Conservation (phyloP, 257 asterid genomes). For the Pogostemon cablin region DNA sequence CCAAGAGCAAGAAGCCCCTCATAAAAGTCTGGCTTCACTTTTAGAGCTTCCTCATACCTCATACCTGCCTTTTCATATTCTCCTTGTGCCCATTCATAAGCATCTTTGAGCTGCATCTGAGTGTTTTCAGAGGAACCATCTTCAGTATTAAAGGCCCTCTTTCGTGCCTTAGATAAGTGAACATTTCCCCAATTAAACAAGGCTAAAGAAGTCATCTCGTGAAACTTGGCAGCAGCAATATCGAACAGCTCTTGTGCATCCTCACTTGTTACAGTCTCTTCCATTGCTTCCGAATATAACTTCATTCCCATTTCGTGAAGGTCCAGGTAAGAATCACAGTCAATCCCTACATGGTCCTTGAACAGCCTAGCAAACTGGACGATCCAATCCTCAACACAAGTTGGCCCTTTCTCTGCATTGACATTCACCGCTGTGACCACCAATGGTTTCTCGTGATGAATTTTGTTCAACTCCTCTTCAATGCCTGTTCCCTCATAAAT, state of each 20-base stretch:
- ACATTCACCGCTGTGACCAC: conserved; percentile 41
- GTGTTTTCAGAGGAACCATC: conserved; percentile 57
- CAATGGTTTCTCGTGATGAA: conserved; percentile 42
- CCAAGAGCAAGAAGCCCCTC: conserved; percentile 97
- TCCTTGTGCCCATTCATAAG: conserved; percentile 72
- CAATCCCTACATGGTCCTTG: conserved; percentile 88
- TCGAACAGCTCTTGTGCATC: conserved; percentile 78
- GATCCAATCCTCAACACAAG: conserved; percentile 76
- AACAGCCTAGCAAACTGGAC: conserved; percentile 80
- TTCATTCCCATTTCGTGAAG: conserved; percentile 87
- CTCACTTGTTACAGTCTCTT: conserved; percentile 79
- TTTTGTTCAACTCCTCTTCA: conserved; percentile 45
- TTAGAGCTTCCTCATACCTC: conserved; percentile 78
- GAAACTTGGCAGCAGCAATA: conserved; percentile 76
- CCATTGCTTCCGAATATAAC: conserved; percentile 86
- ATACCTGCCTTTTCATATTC: conserved; percentile 72
- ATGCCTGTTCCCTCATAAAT: conserved; percentile 59
- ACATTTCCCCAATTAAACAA: conserved; percentile 94
- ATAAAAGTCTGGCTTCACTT: conserved; percentile 83
- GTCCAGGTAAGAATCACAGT: conserved; percentile 81
- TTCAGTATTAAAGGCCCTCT: conserved; percentile 57
- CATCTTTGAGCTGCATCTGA: conserved; percentile 54
- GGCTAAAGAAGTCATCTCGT: conserved; percentile 90
- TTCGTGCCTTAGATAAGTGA: conserved; percentile 85
- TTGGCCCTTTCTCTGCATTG: conserved; percentile 40